Evolutionary conservation across 768 basidiomycete genomes (phyloP).

Genomic region (Agrocybe praecox): DNA sequence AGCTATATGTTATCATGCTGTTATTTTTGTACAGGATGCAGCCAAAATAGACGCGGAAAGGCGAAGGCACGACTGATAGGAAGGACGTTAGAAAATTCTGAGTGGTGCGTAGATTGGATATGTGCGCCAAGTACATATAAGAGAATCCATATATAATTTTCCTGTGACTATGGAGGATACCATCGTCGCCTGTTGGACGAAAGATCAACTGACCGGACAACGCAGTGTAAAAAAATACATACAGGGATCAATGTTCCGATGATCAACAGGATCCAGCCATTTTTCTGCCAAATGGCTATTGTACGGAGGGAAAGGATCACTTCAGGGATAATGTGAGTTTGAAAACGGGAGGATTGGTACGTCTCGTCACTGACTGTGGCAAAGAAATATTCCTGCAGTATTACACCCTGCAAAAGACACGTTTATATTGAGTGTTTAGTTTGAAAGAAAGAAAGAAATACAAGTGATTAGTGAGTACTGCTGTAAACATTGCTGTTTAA

Average conservation of each 20-base stretch:
- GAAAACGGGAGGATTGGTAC: neutral
- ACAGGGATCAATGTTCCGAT: slow-evolving; percentile 11
- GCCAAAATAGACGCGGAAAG: slow-evolving; percentile 4
- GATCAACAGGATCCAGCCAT: slow-evolving; percentile 1
- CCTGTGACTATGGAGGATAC: neutral
- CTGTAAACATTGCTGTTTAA: slow-evolving; percentile 5
- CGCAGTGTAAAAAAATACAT: neutral
- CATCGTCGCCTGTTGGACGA: neutral
- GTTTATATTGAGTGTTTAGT: neutral
- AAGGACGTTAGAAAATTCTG: neutral
- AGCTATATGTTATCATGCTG: slow-evolving; percentile 5
- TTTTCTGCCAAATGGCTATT: slow-evolving; percentile 19
- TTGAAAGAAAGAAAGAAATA: neutral
- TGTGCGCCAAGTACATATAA: neutral
- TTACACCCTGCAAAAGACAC: slow-evolving; percentile 2
- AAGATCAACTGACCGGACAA: neutral
- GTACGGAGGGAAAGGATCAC: slow-evolving; percentile 19
- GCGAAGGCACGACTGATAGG: slow-evolving; percentile 1
- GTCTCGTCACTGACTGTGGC: slow-evolving; percentile 1
- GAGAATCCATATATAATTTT: neutral
- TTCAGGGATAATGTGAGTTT: neutral
- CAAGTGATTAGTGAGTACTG: slow-evolving; percentile 11
- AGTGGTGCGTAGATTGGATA: too few species aligned
- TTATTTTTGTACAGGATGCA: slow-evolving; percentile 5
- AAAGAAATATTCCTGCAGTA: slow-evolving; percentile 1